Conservation (phyloP, 2,329 filamentous ascomycete genomes). For the Fusarium praegraminearum region DNA sequence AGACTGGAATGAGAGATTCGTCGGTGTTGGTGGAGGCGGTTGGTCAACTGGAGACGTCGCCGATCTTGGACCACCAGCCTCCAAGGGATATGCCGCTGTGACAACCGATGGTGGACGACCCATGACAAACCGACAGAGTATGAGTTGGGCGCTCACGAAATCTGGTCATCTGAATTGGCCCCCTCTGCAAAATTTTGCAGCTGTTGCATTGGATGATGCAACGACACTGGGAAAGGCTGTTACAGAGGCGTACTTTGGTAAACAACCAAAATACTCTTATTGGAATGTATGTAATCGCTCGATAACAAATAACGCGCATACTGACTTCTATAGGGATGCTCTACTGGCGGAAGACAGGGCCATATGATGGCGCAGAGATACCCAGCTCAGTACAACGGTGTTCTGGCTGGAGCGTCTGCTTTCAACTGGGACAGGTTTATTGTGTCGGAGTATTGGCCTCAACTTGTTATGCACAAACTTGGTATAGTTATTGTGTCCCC, state of each 20-base stretch:
- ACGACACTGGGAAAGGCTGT: slow-evolving; percentile 58
- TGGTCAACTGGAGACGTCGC: slow-evolving; percentile 19
- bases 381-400: slow-evolving; percentile 66
- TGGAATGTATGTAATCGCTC: slow-evolving; percentile 51
- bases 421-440: slow-evolving; percentile 53
- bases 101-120: slow-evolving; percentile 32
- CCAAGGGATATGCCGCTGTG: slow-evolving; percentile 12
- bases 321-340: slow-evolving; percentile 54
- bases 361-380: slow-evolving; percentile 64
- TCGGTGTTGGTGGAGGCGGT: slow-evolving; percentile 32
- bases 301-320: fast-evolving
- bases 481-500: fast-evolving
- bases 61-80: slow-evolving; percentile 3
- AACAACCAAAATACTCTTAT: slow-evolving; percentile 57
- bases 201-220: slow-evolving; percentile 47
- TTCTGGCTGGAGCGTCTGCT: slow-evolving; percentile 61
- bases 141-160: slow-evolving; percentile 35
- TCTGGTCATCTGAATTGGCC: slow-evolving; percentile 43
- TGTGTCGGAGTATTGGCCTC: slow-evolving; percentile 37
- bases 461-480: slow-evolving; percentile 41
- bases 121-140: not conserved
- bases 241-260: slow-evolving; percentile 56
- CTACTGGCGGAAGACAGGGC: slow-evolving; percentile 68
- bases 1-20: slow-evolving; percentile 34
- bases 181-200: slow-evolving; percentile 46